These are phyloP conservation scores for Prunus padus DNA, from an alignment of 306 rosid genomes.

Conservation along the genomic window DNA sequence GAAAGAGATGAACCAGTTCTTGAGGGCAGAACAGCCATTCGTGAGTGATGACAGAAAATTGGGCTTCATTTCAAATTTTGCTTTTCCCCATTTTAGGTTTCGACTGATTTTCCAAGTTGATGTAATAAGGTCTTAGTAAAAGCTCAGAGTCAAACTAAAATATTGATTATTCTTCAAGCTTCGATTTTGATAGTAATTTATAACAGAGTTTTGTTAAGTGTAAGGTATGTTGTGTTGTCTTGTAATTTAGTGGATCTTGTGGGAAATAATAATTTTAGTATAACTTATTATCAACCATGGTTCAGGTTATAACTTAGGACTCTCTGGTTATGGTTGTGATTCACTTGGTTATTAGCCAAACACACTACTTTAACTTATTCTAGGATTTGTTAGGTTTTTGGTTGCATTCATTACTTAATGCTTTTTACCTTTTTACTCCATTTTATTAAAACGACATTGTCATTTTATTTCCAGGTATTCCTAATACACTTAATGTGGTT, in stretches of 20 bases:
- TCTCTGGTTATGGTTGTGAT: not conserved
- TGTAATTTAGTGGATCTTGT: not conserved
- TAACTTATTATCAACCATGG: not conserved
- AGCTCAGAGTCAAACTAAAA: not conserved
- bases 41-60: not conserved
- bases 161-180: not conserved
- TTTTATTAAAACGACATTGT: not conserved
- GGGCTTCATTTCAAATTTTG: not conserved
- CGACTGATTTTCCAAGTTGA: not conserved
- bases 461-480: slow-evolving; percentile 57
- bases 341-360: not conserved
- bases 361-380: not conserved
- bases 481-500: slow-evolving; percentile 73
- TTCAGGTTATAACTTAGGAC: not conserved
- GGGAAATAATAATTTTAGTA: not conserved
- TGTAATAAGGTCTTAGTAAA: not conserved
- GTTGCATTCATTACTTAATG: not conserved
- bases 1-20: not conserved
- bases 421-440: not conserved
- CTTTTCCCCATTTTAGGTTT: not conserved
- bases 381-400: not conserved
- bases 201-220: not conserved
- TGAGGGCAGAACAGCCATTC: not conserved
- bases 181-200: not conserved
- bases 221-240: not conserved